These are phyloP conservation scores for Peronospora belbahrii DNA, from an alignment of 352 stramenopile species.

Conservation along the genomic window DNA sequence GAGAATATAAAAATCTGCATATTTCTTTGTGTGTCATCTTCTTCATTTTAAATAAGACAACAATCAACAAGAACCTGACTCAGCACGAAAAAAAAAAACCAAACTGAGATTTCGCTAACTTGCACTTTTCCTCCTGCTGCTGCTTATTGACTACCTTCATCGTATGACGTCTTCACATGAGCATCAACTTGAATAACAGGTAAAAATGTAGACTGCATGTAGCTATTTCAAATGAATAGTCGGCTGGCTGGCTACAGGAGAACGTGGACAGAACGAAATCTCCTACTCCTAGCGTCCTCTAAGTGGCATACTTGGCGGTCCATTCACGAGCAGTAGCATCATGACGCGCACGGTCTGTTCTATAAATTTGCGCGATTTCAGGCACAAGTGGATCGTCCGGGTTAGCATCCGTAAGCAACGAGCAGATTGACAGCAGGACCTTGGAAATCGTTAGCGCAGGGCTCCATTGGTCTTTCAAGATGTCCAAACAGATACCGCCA, in stretches of 20 bases:
- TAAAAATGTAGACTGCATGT: slow-evolving; percentile 1
- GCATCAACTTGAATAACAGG: slow-evolving; percentile 5
- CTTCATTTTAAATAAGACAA: not conserved
- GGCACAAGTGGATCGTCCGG: slow-evolving; percentile 96
- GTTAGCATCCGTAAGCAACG: slow-evolving; percentile 98
- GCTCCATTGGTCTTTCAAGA: slow-evolving; percentile 99
- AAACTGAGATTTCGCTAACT: slow-evolving; percentile 32
- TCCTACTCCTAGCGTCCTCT: slow-evolving; percentile 55
- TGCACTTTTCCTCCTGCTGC: slow-evolving; percentile 30
- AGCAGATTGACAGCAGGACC: slow-evolving; percentile 99
- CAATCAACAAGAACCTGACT: not conserved
- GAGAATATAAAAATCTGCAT: no score
- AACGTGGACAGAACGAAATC: slow-evolving; percentile 14
- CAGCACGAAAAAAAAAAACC: slow-evolving; percentile 28
- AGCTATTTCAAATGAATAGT: not conserved
- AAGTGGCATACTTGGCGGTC: slow-evolving; percentile 98
- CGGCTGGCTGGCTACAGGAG: not conserved
- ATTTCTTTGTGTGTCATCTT: no score
- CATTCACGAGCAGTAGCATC: slow-evolving; percentile 95
- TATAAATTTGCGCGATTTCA: slow-evolving; percentile 92
- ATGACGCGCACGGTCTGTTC: slow-evolving; percentile 89
- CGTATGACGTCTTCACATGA: slow-evolving; percentile 2
- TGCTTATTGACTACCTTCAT: slow-evolving; percentile 20
- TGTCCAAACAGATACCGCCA: slow-evolving; percentile 99
- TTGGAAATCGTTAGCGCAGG: slow-evolving; percentile 99